Percentiles rank a stretch among this genome's conserved stretches.
Conservation (phyloP, 2,329 filamentous ascomycete species). For the Pseudohalonectria lignicola region DNA sequence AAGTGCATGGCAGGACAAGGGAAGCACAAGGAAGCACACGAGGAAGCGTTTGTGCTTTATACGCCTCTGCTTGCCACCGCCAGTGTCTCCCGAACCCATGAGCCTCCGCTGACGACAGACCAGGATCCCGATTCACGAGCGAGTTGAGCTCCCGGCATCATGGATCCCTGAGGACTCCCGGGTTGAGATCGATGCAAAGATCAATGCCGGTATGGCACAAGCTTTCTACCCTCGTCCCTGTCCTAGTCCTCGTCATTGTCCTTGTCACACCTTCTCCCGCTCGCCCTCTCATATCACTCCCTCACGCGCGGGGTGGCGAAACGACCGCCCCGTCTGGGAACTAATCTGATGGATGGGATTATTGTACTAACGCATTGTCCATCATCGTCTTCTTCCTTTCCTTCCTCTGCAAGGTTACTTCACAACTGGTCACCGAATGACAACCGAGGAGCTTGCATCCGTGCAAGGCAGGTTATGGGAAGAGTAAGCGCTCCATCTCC, state of each 20-base stretch:
- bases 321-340: conserved; percentile 4
- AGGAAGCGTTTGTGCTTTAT: background rate
- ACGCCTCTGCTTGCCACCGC: background rate
- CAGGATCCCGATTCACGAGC: conserved; percentile 75
- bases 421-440: conserved; percentile 83
- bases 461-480: conserved; percentile 91
- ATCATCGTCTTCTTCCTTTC: no score
- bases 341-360: conserved; percentile 13
- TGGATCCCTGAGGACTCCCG: conserved; percentile 90
- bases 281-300: background rate
- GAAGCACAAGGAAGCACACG: background rate
- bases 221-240: background rate
- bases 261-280: background rate
- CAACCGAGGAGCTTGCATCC: conserved; percentile 70
- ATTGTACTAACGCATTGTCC: conserved; percentile 4
- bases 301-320: background rate
- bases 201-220: conserved; percentile 65
- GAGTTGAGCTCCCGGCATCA: conserved; percentile 84
- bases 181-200: conserved; percentile 99
- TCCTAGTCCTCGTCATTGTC: background rate
- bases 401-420: conserved; percentile 64
- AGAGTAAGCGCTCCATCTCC: conserved; percentile 40
- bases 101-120: conserved; percentile 2
- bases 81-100: background rate
- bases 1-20: conserved; percentile 14